Conservation (phyloP, 306 rosid genomes). For the Pterocarpus santalinus region DNA sequence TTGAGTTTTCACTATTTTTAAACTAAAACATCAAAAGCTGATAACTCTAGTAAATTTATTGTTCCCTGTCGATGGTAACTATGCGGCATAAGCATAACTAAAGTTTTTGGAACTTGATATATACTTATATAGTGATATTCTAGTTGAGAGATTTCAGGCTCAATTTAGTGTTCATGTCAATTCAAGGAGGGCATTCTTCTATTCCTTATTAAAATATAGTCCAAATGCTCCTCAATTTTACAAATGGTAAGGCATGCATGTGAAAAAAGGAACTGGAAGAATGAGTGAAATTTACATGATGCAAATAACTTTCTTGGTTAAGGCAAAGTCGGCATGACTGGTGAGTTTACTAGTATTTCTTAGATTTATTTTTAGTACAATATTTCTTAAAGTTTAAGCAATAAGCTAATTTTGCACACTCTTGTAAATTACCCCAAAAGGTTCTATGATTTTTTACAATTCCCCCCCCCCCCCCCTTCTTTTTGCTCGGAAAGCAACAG, state of each 20-base stretch:
- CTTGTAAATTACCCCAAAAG: conserved; percentile 25
- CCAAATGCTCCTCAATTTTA: neutral
- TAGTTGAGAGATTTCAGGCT: neutral
- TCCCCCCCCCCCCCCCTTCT: conserved; percentile 47
- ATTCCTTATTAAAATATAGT: neutral
- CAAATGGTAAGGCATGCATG: conserved; percentile 37
- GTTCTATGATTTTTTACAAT: conserved; percentile 10
- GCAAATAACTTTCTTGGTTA: conserved; percentile 34
- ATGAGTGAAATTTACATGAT: conserved; percentile 42
- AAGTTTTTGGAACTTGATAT: neutral
- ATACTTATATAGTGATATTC: neutral
- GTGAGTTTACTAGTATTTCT: neutral
- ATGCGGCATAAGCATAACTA: neutral
- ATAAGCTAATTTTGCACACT: conserved; percentile 36
- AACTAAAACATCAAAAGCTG: too few species aligned
- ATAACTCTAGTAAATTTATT: neutral
- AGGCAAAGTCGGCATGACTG: conserved; percentile 46
- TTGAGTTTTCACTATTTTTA: neutral
- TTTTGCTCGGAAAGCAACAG: conserved; percentile 58
- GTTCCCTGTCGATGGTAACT: neutral
- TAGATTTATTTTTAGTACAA: neutral
- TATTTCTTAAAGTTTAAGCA: conserved; percentile 33
- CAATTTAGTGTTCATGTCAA: conserved; percentile 1
- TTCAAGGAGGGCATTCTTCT: conserved; percentile 6
- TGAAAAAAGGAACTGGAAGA: conserved; percentile 42